Evolutionary conservation across 78 protist species (phyloP), one percentile per base, ranked within the genome.

Genomic region (Dictyostelium brefeldianum): DNA sequence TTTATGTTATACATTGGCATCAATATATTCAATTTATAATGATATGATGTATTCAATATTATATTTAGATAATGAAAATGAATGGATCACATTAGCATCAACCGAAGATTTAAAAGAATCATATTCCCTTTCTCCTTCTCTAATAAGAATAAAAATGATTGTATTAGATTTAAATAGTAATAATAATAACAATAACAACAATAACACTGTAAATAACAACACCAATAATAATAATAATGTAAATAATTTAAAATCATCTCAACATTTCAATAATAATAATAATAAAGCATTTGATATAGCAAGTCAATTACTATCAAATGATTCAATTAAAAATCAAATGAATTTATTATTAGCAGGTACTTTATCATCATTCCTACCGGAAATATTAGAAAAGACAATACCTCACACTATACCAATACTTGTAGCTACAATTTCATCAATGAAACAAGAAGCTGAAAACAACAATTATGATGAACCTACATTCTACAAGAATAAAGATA

Each of bases 51-150:
- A 87, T 17, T 75, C 93, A 7, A 77, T 87, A 4, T 64, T 47
- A 4, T 87, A 87, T 64, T 51, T 87, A n/a, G 93, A 87, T 51
- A 80, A 87, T 87, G 93, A 87, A 77, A 87, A 87, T 87, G 93
- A 87, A 64, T 87, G 83, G 81, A 65, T 87, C 1, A 87, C 93
- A n/a, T 77, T 87, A n/a, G 77, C 93, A 15, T 87, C 93, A 12
- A 87, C 93, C 1, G 93, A 87, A 17, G 93, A 87, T 87, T 65
- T 87, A 46, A 87, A 87, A 77, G 93, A 87, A 51, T 47, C 93
- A 0, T 56, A 50, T 25, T 48, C 84, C 17, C 62, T 87, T 11
- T 87, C 70, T 0, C 93, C 93, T 11, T 48, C 57, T 29, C 25
- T 87, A 11, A 48, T 87, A 18, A 87, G 70, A 77, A 64, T 87